Conservation (phyloP, 495 filamentous ascomycete genomes). For the Aspergillus avenaceus region DNA sequence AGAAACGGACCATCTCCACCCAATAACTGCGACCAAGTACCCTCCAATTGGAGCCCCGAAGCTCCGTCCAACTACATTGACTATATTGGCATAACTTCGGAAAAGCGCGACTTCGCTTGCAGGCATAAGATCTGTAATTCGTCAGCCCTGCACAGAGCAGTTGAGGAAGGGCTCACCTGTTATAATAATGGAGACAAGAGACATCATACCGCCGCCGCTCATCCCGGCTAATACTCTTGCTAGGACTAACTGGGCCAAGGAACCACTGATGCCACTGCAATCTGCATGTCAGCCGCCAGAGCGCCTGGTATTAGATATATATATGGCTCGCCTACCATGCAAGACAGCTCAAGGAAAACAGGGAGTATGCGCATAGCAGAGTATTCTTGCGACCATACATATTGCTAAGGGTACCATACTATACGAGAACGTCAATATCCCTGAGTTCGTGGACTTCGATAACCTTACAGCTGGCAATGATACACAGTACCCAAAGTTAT, state of each 20-base stretch:
- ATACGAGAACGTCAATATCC: not conserved
- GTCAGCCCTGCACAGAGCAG: not conserved
- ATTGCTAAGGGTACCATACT: constrained; percentile 27
- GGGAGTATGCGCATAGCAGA: constrained; percentile 21
- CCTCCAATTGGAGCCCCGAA: constrained; percentile 21
- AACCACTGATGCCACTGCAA: constrained; percentile 14
- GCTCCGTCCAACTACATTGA: constrained; percentile 15
- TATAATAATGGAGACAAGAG: constrained; percentile 4
- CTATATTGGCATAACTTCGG: constrained; percentile 21
- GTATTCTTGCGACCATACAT: constrained; percentile 25
- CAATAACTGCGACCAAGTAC: constrained; percentile 15
- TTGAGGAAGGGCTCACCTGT: not conserved
- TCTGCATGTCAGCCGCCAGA: no score
- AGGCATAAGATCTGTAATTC: constrained; percentile 16
- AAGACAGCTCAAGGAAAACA: constrained; percentile 28
- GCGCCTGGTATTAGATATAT: constrained; percentile 1
- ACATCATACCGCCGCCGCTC: constrained; percentile 7
- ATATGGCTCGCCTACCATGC: constrained; percentile 22
- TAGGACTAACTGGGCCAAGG: constrained; percentile 1
- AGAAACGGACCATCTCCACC: constrained; percentile 22
- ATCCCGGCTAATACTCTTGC: constrained; percentile 4
- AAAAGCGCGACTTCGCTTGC: constrained; percentile 15
- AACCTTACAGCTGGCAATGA: constrained; percentile 28
- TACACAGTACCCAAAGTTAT: constrained; percentile 29
- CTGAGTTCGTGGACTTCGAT: not conserved